A percentile compares a stretch with the other conserved stretches of the same genome.
phyloP scores from a whole-genome alignment of 257 asterid species.

The Jacaranda copaia region DNA sequence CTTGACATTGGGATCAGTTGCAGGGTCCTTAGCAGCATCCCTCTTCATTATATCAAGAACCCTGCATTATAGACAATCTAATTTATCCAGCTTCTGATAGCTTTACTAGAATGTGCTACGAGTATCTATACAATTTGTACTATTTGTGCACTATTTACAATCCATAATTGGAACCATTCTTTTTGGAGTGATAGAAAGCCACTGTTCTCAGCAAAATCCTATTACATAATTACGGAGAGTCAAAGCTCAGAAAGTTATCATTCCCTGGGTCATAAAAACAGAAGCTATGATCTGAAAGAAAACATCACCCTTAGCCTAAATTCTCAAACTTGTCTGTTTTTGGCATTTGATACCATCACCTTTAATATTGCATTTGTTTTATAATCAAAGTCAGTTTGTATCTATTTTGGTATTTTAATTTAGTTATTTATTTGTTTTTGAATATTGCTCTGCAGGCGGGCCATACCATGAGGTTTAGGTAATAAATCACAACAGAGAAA shows the following conservation, averaged over 20 bases:
- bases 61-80: slow-evolving; percentile 50
- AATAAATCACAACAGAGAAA: slow-evolving; percentile 1
- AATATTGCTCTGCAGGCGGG: neutral
- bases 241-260: neutral
- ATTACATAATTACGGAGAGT: neutral
- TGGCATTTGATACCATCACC: neutral
- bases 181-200: neutral
- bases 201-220: neutral
- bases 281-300: slow-evolving; percentile 13
- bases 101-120: slow-evolving; percentile 11
- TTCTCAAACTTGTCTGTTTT: slow-evolving; percentile 7
- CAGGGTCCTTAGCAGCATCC: slow-evolving; percentile 87
- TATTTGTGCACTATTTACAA: slow-evolving; percentile 4
- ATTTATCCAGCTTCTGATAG: slow-evolving; percentile 18
- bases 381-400: neutral
- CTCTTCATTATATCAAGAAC: slow-evolving; percentile 89
- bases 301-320: neutral
- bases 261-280: neutral
- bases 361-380: neutral
- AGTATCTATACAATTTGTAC: neutral
- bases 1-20: slow-evolving; percentile 59
- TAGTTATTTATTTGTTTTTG: neutral
- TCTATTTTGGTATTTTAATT: neutral
- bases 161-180: neutral
- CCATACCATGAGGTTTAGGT: neutral